Evolutionary conservation across 2,329 filamentous ascomycete genomes (phyloP), one percentile per base, ranked within the genome.

Genomic region (Cordyceps javanica): DNA sequence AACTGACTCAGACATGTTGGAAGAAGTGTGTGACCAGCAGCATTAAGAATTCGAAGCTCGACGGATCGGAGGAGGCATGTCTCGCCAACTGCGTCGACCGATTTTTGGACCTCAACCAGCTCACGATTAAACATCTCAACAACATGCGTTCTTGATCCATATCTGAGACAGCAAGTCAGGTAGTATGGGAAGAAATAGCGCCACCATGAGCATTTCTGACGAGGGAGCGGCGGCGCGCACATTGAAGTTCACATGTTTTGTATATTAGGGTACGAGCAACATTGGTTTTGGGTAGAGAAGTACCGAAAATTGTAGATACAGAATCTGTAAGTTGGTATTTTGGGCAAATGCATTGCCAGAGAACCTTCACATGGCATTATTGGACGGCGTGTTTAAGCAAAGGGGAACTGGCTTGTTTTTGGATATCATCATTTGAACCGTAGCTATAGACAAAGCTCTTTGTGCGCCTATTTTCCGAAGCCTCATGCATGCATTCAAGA

Each of bases 41-140:
- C 59, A 87, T 97, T 70, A 86, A 86, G 64, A 82, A 80, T 60
- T 82, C 85, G 28, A 83, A 85, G 66, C 78, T 99, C 64, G 90
- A 95, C 64, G 82, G 81, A 67, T 77, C 74, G 61, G 94, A 99
- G 77, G 87, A 94, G 76, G 75, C 79, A 9, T 99, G 94, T 73
- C 82, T 96, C 71, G 80, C 86, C 71, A 97, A 96, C 78, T 99
- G 94, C 69, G 91, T 97, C 58, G 90, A 96, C 67, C 82, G 94
- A 58, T 97, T 95, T 75, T 81, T 97, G 76, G 94, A 99, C 73
- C 83, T 91, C 62, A 94, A 93, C 75, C 75, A 89, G 63, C 78
- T 90, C 55, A 89, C 96, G n/a, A 77, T 97, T 73, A 88, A 86
- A 78, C 89, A 97, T 70, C 76, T 97, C 67, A 86, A 94, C 71